Base-by-base conservation (phyloP, 202 grass and related monocot genomes). In the Setaria italica region DNA sequence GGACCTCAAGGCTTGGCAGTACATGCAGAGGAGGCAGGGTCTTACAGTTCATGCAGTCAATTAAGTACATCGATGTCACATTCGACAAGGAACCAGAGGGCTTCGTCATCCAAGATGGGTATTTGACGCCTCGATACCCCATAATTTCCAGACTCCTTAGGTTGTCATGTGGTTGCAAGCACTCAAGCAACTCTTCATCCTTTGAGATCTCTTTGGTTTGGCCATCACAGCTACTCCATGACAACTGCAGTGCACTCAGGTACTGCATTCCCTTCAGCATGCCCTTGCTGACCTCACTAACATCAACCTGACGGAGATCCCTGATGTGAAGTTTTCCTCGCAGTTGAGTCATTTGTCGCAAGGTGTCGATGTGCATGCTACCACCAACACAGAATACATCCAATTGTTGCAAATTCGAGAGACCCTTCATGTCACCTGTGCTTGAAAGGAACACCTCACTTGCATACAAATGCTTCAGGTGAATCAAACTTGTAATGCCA, bases 141-240 rank as follows among this genome's bases (percentile, higher is more conserved):
- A 16, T 11, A 77, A 91, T 81, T 39, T 9, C 81, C 3, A 88
- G 64, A 56, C 72, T 8, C 67, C 70, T 85, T 6, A 91, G 20
- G 45, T 78, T 72, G 21, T 77, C 77, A 77, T 88, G 85, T 45
- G 89, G 85, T 64, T 91, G 81, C 70, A 91, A 71, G 64, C 64
- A 72, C 57, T 91, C 85, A 16, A 91, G 55, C 10, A 78, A 16
- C 11, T 72, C 53, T 77, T 82, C 85, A 20, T 88, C 85, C 57
- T 32, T 82, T 46, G 70, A 81, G 6, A 43, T 48, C 15, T 89
- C 77, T 69, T 70, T 79, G 60, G 2, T 80, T 53, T 75, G 59
- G 4, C 67, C 67, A 39, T 54, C n/a, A 20, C 21, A 74, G 8
- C 9, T 78, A 73, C 56, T 50, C 89, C 89, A 90, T 6, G 76